These are phyloP conservation scores for Rutstroemia sp. DNA, from an alignment of 2,329 filamentous ascomycete species.

Conservation along the genomic window DNA sequence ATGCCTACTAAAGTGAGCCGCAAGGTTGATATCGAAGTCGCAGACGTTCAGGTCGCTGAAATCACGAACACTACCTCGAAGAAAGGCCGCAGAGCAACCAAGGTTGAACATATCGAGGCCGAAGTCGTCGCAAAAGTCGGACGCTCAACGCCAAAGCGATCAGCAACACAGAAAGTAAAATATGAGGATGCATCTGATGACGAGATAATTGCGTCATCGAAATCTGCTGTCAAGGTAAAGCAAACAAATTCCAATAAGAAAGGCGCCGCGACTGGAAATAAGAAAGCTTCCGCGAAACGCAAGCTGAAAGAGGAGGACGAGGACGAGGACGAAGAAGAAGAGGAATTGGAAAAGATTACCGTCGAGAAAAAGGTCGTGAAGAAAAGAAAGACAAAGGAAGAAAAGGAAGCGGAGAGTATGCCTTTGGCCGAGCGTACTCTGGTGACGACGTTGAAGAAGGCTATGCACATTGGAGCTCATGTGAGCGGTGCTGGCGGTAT, in stretches of 20 bases:
- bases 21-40: neutral
- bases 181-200: neutral
- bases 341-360: neutral
- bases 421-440: constrained; percentile 64
- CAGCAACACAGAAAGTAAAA: neutral
- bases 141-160: constrained; percentile 3
- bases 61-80: constrained; percentile 5
- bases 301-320: constrained; percentile 23
- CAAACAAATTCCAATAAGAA: neutral
- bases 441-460: constrained; percentile 52
- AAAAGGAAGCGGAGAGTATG: constrained; percentile 48
- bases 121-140: constrained; percentile 10
- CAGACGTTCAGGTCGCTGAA: constrained; percentile 5
- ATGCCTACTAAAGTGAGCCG: too few relatives aligned
- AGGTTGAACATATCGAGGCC: constrained; percentile 11
- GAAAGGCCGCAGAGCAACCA: constrained; percentile 10
- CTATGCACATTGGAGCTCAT: constrained; percentile 85
- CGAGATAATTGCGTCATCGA: neutral
- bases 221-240: neutral
- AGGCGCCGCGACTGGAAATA: neutral
- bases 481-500: constrained; percentile 81
- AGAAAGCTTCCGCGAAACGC: constrained; percentile 22
- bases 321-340: constrained; percentile 16
- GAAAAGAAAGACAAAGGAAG: constrained; percentile 49
- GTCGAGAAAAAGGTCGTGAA: constrained; percentile 23